phyloP scores from a whole-genome alignment of 305 asterid genomes.

The Fraxinus albicans region DNA sequence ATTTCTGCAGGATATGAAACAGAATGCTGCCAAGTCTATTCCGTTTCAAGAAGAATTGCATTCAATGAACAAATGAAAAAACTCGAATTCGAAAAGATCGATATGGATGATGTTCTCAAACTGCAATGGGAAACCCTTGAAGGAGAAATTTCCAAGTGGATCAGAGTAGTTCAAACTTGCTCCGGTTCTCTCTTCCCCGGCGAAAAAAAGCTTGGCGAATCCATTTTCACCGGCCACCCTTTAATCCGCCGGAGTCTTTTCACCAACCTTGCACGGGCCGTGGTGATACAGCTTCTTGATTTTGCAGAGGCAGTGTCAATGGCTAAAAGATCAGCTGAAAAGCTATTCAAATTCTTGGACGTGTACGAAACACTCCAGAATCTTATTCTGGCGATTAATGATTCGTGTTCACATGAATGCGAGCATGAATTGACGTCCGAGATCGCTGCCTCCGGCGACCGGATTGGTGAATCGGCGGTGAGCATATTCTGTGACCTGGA shows the following conservation, averaged over 20 bases:
- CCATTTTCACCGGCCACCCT: conserved; percentile 48
- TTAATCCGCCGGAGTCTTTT: conserved; percentile 31
- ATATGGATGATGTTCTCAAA: conserved; percentile 63
- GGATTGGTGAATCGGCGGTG: conserved; percentile 59
- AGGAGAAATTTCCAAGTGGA: conserved; percentile 70
- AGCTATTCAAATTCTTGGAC: conserved; percentile 71
- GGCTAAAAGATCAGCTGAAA: conserved; percentile 73
- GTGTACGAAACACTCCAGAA: conserved; percentile 61
- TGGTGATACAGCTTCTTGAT: conserved; percentile 70
- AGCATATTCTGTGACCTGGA: conserved; percentile 65
- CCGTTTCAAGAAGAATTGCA: conserved; percentile 51
- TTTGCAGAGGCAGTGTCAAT: conserved; percentile 70
- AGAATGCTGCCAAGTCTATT: conserved; percentile 63
- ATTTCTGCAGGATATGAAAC: conserved; percentile 64
- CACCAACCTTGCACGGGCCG: conserved; percentile 52
- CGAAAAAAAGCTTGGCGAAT: conserved; percentile 52
- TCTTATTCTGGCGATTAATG: conserved; percentile 42
- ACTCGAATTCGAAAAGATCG: conserved; percentile 58
- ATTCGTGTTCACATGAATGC: conserved; percentile 27
- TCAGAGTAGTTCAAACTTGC: conserved; percentile 49
- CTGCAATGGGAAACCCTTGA: conserved; percentile 74
- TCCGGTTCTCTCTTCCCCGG: conserved; percentile 51
- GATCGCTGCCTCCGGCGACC: conserved; percentile 43
- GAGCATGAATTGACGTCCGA: conserved; percentile 45
- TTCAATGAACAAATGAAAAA: conserved; percentile 44